Percentiles rank a stretch among this genome's conserved stretches.
These are phyloP conservation scores for Fusarium scirpi DNA, from an alignment of 2,329 filamentous ascomycete genomes.

Conservation along the genomic window DNA sequence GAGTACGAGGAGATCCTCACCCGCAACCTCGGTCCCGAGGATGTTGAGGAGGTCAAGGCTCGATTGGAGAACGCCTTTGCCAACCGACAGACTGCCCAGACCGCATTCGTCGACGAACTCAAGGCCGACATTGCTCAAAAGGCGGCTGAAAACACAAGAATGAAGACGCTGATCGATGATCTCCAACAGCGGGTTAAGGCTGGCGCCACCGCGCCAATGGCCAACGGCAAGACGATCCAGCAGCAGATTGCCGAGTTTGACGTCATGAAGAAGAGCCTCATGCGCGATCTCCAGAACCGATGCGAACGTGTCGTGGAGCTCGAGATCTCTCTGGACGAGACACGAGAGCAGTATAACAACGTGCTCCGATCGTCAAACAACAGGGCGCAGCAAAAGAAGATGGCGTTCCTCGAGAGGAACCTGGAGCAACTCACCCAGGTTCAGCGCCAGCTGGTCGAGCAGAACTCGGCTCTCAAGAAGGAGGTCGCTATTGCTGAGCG, in stretches of 20 bases:
- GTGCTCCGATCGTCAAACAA: constrained; percentile 97
- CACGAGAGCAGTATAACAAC: constrained; percentile 98
- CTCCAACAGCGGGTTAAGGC: constrained; percentile 80
- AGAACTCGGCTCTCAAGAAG: constrained; percentile 97
- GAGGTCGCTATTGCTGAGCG: constrained; percentile 98
- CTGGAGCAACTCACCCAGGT: constrained; percentile 97
- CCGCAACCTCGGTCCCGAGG: constrained; percentile 80
- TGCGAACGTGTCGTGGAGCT: constrained; percentile 98
- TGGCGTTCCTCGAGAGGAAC: constrained; percentile 98
- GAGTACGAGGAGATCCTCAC: constrained; percentile 88
- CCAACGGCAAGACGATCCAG: constrained; percentile 90
- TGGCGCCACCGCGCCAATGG: constrained; percentile 68
- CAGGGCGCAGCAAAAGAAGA: constrained; percentile 99
- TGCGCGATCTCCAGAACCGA: constrained; percentile 98
- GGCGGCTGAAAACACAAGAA: constrained; percentile 82
- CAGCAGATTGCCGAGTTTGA: constrained; percentile 99
- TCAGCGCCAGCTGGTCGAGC: constrained; percentile 96
- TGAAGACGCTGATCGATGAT: constrained; percentile 84
- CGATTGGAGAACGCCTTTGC: constrained; percentile 81
- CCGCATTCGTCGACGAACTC: constrained; percentile 80
- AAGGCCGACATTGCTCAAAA: constrained; percentile 81
- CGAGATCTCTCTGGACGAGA: constrained; percentile 97
- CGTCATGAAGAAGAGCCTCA: constrained; percentile 99
- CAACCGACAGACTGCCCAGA: constrained; percentile 78
- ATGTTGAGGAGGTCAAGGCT: constrained; percentile 86